Percentiles rank a stretch among this genome's conserved stretches.
Conservation (phyloP, 2,329 filamentous ascomycete species). For the Ophiostoma ips region DNA sequence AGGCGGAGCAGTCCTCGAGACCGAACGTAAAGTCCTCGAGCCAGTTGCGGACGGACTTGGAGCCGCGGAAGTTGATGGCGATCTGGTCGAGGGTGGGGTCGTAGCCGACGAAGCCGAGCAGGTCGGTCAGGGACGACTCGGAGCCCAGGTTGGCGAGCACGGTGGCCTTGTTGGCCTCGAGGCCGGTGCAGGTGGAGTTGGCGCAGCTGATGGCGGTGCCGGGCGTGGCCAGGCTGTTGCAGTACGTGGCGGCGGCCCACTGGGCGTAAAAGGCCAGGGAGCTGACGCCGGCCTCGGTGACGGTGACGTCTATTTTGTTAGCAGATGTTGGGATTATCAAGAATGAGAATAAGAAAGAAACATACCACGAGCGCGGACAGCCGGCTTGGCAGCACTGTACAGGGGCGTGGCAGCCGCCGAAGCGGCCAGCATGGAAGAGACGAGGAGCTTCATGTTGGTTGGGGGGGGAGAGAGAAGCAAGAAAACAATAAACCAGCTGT, state of each 20-base stretch:
- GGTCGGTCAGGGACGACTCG: constrained; percentile 15
- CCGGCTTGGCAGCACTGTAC: neutral
- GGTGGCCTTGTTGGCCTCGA: constrained; percentile 29
- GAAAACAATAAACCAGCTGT: no score
- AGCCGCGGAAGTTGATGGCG: constrained; percentile 47
- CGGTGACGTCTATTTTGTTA: constrained; percentile 7
- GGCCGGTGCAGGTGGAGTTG: constrained; percentile 27
- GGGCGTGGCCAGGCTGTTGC: constrained; percentile 29
- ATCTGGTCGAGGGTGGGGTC: constrained; percentile 38
- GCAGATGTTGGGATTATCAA: no score
- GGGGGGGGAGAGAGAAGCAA: no score
- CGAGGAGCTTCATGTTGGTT: neutral
- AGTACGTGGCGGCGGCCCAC: constrained; percentile 39
- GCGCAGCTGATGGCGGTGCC: constrained; percentile 30
- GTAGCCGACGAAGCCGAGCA: constrained; percentile 36
- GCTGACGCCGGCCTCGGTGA: constrained; percentile 22
- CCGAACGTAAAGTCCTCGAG: constrained; percentile 38
- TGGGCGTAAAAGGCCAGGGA: constrained; percentile 35
- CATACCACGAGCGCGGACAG: neutral
- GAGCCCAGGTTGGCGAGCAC: constrained; percentile 27
- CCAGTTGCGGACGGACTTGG: constrained; percentile 45
- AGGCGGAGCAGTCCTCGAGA: constrained; percentile 20
- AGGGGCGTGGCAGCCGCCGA: neutral
- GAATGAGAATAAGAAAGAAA: neutral
- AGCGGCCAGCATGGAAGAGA: neutral